A percentile compares a stretch with the other conserved stretches of the same genome.
These are phyloP conservation scores for Lecanicillium sp. DNA, from an alignment of 2,329 filamentous ascomycete species.

Conservation along the genomic window DNA sequence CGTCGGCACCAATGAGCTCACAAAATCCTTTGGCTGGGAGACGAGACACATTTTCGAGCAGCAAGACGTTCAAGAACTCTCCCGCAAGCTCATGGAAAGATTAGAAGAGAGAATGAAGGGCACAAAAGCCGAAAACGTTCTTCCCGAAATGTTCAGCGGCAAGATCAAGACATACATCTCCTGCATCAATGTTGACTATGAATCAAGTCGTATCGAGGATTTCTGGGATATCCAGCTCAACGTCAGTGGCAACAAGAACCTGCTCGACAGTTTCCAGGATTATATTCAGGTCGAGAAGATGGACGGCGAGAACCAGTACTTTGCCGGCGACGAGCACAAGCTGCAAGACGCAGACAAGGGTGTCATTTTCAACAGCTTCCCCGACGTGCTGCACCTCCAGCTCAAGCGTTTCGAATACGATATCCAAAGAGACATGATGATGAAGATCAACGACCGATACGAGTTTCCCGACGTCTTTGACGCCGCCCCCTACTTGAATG, in stretches of 20 bases:
- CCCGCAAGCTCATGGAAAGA: conserved; percentile 92
- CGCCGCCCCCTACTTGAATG: conserved; percentile 78
- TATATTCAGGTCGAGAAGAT: conserved; percentile 96
- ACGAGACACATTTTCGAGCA: conserved; percentile 97
- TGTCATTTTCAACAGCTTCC: conserved; percentile 94
- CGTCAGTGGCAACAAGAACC: conserved; percentile 84
- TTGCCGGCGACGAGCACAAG: conserved; percentile 81
- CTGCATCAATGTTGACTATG: conserved; percentile 97
- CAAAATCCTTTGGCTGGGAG: conserved; percentile 96
- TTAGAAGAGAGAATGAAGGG: conserved; percentile 98
- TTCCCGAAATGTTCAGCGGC: conserved; percentile 88
- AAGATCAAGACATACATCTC: conserved; percentile 99
- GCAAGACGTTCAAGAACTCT: conserved; percentile 96
- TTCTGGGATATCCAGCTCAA: conserved; percentile 99
- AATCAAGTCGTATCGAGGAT: conserved; percentile 90
- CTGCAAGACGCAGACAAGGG: conserved; percentile 96
- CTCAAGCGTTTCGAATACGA: conserved; percentile 98
- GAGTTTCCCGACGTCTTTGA: conserved; percentile 83
- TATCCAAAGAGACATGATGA: conserved; percentile 92
- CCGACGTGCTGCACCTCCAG: conserved; percentile 88
- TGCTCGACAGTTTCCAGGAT: conserved; percentile 92
- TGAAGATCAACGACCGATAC: conserved; percentile 94
- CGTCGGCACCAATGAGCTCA: conserved; percentile 87
- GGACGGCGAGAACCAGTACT: conserved; percentile 98
- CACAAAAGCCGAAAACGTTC: conserved; percentile 80